Base-by-base conservation (phyloP, 495 filamentous ascomycete species). In the Tetracladium setigerum region DNA sequence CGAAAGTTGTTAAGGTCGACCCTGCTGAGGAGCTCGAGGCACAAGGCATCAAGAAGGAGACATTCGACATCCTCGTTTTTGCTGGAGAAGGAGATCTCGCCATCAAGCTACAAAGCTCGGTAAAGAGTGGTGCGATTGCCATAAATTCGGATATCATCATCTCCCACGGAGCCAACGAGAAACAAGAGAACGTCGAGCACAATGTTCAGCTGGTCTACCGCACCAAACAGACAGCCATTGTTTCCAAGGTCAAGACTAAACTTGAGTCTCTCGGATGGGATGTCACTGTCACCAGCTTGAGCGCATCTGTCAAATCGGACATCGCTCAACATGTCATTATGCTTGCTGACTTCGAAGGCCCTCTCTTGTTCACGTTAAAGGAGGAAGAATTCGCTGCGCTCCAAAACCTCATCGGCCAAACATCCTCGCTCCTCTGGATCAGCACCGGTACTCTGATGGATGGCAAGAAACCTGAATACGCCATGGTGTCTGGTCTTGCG, bases 391-490 rank as follows among this genome's bases (percentile, higher is more conserved):
- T 48, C 13, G 8, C 13, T 6, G n/a, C 7, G 10, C 41, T 48
- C 46, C 39, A 48, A 14, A 4, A 33, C 14, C 6, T 49, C 15
- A 35, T 22, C 5, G 22, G 30, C 16, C 37, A 41, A 24, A 31
- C 46, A 34, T 15, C 46, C 2, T n/a, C 15, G 4, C 48, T 70
- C 7, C 44, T 70, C 13, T 72, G 69, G 69, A 39, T 69, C 8
- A 65, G 59, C 5, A 46, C 47, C 18, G 62, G 59, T 14, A 54
- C 52, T 24, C 34, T 55, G 2, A 32, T 69, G 5, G 43, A 55
- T 0, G 65, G 59, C 7, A 35, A 51, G 5, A 38, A 19, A 1
- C 67, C 69, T 2, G 61, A 67, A 11, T 59, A 57, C 19, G 51
- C 57, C 11, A 50, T 70, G 24, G 56, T 54, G 1, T 55, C 47